Base-by-base conservation (phyloP, 345 rosid species). In the Eucalyptus curtisii region DNA sequence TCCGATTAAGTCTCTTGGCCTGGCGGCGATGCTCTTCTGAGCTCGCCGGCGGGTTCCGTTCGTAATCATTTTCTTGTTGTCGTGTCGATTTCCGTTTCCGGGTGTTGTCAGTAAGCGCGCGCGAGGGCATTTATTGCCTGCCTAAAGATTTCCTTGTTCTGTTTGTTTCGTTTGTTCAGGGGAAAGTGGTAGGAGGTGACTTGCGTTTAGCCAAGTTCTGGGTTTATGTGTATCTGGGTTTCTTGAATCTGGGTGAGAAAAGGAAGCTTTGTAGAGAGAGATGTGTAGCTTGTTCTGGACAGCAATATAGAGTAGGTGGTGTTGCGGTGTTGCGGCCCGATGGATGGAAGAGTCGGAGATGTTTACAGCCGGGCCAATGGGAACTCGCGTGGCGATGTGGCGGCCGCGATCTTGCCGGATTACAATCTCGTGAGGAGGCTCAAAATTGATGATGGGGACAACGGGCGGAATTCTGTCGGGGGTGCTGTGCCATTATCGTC, bases 161-260 rank as follows among this genome's bases (percentile, higher is more conserved):
- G 87, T 31, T 61, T 61, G 2, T 61, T 61, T 86, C 49, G 53
- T 31, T 20, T 90, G 92, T 88, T 88, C 91, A 92, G 93, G 92
- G 96, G 49, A 33, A 49, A n/a, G 40, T 17, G 61, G 42, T 84
- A 89, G 44, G 59, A 81, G 55, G 93, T 59, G 86, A 85, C 68
- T 86, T 57, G 80, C 87, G 82, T 71, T 19, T 71, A 6, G 82
- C 22, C 82, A 3, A 71, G 15, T 37, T 37, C 45, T 17, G 47
- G 82, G 82, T 19, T 37, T 37, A 10, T 37, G 82, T 10, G 82
- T 20, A 2, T 71, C 82, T 71, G 82, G 82, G 82, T 37, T 71
- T 71, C 40, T 37, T 71, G 27, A 71, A 71, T 71, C 82, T 71
- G 22, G 4, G 45, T 71, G 12, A 71, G 14, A 71, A 24, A 33